phyloP scores from a whole-genome alignment of 1,139 yeast genomes.

The Debaryomycetaceae sp. region DNA sequence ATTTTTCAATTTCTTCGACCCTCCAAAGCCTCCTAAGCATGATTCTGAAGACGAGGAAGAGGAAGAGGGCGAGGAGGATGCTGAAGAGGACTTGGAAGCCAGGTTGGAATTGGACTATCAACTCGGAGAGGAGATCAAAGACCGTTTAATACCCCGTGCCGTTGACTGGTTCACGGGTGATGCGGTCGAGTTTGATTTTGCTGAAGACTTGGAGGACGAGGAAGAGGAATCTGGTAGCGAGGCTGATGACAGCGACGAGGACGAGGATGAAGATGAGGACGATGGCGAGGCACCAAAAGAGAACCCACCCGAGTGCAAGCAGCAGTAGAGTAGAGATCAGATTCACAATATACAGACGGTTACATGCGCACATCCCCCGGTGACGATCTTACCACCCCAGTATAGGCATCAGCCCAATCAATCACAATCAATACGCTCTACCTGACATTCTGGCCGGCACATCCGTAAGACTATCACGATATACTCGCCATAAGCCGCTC shows the following conservation, averaged over 20 bases:
- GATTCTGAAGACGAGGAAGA: conserved; percentile 27
- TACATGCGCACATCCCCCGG: no score
- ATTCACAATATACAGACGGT: no score
- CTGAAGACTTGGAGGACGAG: conserved; percentile 45
- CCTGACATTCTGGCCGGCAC: no score
- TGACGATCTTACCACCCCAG: no score
- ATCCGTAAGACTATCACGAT: no score
- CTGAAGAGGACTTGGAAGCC: conserved; percentile 74
- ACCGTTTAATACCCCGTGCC: conserved; percentile 92
- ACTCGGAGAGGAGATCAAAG: conserved; percentile 94
- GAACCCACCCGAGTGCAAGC: conserved; percentile 84
- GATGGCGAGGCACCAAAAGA: conserved; percentile 43
- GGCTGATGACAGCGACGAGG: conserved; percentile 39
- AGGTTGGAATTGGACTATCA: conserved; percentile 91
- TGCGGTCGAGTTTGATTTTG: conserved; percentile 65
- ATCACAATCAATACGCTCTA: no score
- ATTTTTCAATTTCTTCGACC: conserved; percentile 92
- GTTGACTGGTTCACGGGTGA: conserved; percentile 98
- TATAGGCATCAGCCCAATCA: no score
- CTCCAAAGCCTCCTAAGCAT: conserved; percentile 72
- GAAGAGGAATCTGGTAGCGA: conserved; percentile 49
- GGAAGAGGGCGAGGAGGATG: conserved; percentile 54
- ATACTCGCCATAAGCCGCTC: no score
- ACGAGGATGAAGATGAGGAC: conserved; percentile 49
- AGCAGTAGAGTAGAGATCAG: conserved; percentile 32